Evolutionary conservation across 139 green algal species (phyloP), one percentile per base, ranked within the genome.

Genomic region (Dunaliella sp.): DNA sequence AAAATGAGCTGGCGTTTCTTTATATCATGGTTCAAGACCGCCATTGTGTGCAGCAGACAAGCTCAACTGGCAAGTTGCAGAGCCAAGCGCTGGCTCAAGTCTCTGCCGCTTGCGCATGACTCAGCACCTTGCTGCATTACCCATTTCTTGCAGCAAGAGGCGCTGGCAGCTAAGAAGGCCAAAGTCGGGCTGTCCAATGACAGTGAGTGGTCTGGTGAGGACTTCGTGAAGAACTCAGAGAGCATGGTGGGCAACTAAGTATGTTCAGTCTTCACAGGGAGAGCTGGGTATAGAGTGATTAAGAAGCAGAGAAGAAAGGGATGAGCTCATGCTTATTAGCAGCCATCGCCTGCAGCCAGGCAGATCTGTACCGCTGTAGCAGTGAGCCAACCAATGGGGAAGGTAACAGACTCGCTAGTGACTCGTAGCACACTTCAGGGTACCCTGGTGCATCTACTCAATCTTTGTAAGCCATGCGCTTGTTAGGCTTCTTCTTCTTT

Each of bases 171-270:
- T 28, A 97, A 97, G 88, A 97, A 95, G 88, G 88, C 82, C 35
- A 59, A 89, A 48, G 87, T 94, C 35, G 96, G 95, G 1, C 89
- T 99, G 36, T 89, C 88, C 37, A 96, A 95, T 75, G 97, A 99
- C 86, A 92, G 95, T 22, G 95, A 98, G 32, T 99, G 97, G 97
- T 95, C 90, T 25, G 97, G 97, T 1, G 97, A 99, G 25, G 94
- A 94, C 3, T 99, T 99, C 89, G 95, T 97, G 16, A 88, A 92
- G 26, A 87, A 94, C 35, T 90, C 91, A 0, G 90, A 94, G 48
- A 90, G 83, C 36, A 97, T 97, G 94, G 94, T 95, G 3, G 89
- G 91, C 16, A 96, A 96, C 81, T 89, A 38, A 35, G 28, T 94
- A 93, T 1, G 98, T 98, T 89, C 58, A 74, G 21, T 74, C 58